Percentiles rank a stretch among this genome's conserved stretches.
phyloP scores from a whole-genome alignment of 2,329 filamentous ascomycete species.

The Cryphonectria japonica region DNA sequence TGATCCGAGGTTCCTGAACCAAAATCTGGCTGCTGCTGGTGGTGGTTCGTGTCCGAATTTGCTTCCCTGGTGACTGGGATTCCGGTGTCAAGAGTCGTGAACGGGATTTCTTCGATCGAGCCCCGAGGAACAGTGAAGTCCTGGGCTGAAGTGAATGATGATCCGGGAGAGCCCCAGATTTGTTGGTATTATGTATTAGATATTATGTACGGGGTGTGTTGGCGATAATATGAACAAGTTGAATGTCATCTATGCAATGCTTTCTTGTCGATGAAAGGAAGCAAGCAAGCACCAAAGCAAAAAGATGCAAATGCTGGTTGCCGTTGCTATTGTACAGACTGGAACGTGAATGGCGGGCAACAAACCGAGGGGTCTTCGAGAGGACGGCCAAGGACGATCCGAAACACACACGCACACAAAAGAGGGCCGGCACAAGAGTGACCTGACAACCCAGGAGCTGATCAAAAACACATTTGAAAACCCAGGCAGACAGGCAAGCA shows the following conservation, averaged over 20 bases:
- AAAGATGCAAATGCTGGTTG: constrained; percentile 6
- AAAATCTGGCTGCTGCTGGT: neutral
- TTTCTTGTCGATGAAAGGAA: neutral
- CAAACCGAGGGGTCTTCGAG: constrained; percentile 11
- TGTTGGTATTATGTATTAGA: constrained; percentile 36
- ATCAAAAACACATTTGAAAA: constrained; percentile 22
- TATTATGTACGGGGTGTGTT: constrained; percentile 36
- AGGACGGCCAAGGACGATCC: constrained; percentile 15
- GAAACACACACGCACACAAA: constrained; percentile 10
- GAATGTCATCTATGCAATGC: constrained; percentile 10
- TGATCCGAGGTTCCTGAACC: neutral
- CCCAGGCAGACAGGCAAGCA: constrained; percentile 13
- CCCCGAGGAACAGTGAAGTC: constrained; percentile 24
- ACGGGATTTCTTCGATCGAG: neutral
- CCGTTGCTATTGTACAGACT: constrained; percentile 23
- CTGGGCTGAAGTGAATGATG: constrained; percentile 15
- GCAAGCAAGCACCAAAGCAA: neutral
- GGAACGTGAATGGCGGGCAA: constrained; percentile 20
- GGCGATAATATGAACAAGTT: constrained; percentile 22
- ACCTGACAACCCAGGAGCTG: constrained; percentile 18
- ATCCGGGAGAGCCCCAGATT: constrained; percentile 34
- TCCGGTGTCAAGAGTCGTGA: constrained; percentile 24
- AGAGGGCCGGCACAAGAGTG: constrained; percentile 18
- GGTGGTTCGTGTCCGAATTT: neutral
- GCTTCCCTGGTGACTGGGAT: constrained; percentile 7